Percentiles rank a stretch among this genome's conserved stretches.
Evolutionary conservation across 139 green algal genomes (phyloP).

Genomic region (Coelastrella sp.): DNA sequence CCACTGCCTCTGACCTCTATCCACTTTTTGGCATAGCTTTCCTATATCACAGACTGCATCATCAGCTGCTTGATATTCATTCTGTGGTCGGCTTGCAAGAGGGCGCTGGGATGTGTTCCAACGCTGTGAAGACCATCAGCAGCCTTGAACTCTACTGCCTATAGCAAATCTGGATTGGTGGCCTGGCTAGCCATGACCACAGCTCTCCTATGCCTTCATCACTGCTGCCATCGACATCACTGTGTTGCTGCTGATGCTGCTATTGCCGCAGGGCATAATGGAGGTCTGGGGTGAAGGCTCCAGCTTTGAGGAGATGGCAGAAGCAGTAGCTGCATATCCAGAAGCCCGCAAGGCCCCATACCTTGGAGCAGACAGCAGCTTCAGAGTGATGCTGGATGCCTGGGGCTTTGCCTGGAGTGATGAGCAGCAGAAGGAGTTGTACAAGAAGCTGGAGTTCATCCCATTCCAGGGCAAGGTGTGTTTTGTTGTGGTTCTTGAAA

Average conservation of each 20-base stretch:
- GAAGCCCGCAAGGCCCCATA: constrained; percentile 57
- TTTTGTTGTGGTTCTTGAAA: neutral
- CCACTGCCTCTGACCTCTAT: neutral
- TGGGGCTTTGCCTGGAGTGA: constrained; percentile 51
- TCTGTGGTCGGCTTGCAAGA: too few relatives aligned
- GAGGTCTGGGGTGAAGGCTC: constrained; percentile 89
- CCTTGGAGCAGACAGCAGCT: constrained; percentile 51
- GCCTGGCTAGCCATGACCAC: too few relatives aligned
- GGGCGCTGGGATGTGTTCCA: too few relatives aligned
- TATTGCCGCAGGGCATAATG: constrained; percentile 66
- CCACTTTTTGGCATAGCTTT: too few relatives aligned
- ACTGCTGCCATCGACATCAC: too few relatives aligned
- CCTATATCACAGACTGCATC: too few relatives aligned
- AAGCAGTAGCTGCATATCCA: constrained; percentile 55
- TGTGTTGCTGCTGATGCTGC: neutral
- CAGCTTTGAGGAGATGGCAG: constrained; percentile 68
- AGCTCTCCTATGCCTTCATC: too few relatives aligned
- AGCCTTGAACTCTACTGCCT: too few relatives aligned
- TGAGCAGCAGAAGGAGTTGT: constrained; percentile 62
- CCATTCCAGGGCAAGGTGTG: constrained; percentile 52
- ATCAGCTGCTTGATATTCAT: too few relatives aligned
- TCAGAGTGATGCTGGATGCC: constrained; percentile 72
- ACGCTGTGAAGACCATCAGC: too few relatives aligned
- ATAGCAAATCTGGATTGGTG: too few relatives aligned
- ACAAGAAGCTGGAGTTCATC: constrained; percentile 59